These are phyloP conservation scores for Blastomyces silverae DNA, from an alignment of 2,329 filamentous ascomycete genomes.

Conservation along the genomic window DNA sequence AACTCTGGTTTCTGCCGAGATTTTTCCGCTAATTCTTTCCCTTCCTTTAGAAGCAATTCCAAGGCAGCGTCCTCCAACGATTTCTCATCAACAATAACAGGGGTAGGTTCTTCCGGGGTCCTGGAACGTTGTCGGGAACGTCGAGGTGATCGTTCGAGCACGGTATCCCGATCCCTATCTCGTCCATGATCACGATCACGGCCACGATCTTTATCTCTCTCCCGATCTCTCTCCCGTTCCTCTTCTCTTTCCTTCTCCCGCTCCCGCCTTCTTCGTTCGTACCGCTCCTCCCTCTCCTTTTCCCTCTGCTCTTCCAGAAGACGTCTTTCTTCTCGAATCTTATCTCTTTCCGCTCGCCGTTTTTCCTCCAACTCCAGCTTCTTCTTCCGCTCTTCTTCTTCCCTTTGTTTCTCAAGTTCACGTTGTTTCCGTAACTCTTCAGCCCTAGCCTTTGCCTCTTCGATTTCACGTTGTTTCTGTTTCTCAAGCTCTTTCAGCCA, in stretches of 20 bases:
- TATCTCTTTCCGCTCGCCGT: conserved; percentile 45
- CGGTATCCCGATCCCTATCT: conserved; percentile 22
- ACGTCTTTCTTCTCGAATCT: conserved; percentile 48
- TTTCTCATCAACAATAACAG: conserved; percentile 45
- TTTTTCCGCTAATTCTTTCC: conserved; percentile 49
- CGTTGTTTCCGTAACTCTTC: conserved; percentile 41
- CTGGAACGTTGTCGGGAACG: conserved; percentile 13
- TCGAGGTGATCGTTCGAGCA: conserved; percentile 7
- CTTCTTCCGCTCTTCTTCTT: conserved; percentile 43
- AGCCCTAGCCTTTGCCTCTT: conserved; percentile 37
- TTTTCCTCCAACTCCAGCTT: conserved; percentile 47
- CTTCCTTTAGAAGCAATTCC: conserved; percentile 49
- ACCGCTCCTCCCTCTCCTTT: conserved; percentile 45
- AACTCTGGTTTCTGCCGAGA: conserved; percentile 46
- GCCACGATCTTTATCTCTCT: conserved; percentile 27
- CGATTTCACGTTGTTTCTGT: conserved; percentile 48
- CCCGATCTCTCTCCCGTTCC: conserved; percentile 30
- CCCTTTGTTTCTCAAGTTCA: conserved; percentile 41
- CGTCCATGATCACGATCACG: conserved; percentile 34
- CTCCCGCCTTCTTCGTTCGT: conserved; percentile 39
- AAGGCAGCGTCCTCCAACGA: conserved; percentile 51
- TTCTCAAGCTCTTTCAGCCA: conserved; percentile 44
- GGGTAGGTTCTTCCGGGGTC: conserved; percentile 32
- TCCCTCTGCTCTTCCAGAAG: conserved; percentile 48
- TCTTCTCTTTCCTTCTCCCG: conserved; percentile 31